phyloP scores from a whole-genome alignment of 2,329 filamentous ascomycete species.

The Cercospora sp. region DNA sequence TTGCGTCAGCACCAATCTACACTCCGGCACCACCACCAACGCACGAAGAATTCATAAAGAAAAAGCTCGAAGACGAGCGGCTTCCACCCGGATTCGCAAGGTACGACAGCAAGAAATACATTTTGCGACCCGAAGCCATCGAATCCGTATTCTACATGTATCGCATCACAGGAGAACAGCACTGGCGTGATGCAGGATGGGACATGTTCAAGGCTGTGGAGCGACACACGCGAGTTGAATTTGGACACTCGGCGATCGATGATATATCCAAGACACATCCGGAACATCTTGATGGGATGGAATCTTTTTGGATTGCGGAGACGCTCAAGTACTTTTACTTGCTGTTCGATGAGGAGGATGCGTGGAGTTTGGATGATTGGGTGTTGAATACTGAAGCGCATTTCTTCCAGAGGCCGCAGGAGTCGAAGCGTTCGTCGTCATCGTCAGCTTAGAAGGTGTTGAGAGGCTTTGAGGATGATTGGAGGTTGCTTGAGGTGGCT shows the following conservation, averaged over 20 bases:
- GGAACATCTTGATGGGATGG: constrained; percentile 64
- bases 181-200: constrained; percentile 82
- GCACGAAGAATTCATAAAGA: constrained; percentile 36
- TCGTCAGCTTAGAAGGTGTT: neutral
- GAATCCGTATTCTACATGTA: constrained; percentile 90
- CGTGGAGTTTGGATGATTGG: constrained; percentile 67
- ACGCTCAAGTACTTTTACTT: constrained; percentile 92
- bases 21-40: constrained; percentile 32
- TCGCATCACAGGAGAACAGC: constrained; percentile 76
- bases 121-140: constrained; percentile 71
- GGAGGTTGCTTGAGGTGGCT: neutral
- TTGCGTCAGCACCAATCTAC: constrained; percentile 23
- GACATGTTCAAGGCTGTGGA: constrained; percentile 76
- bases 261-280: constrained; percentile 56
- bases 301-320: constrained; percentile 86
- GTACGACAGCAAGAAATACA: constrained; percentile 42
- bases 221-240: constrained; percentile 63
- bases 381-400: constrained; percentile 62
- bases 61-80: constrained; percentile 42
- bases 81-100: constrained; percentile 45
- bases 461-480: neutral
- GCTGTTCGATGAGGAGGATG: constrained; percentile 68
- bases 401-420: constrained; percentile 41
- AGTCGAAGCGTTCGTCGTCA: neutral
- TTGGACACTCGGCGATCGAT: constrained; percentile 68